A percentile compares a stretch with the other conserved stretches of the same genome.
Conservation (phyloP, 2,329 filamentous ascomycete species). For the Neofusicoccum sp. region DNA sequence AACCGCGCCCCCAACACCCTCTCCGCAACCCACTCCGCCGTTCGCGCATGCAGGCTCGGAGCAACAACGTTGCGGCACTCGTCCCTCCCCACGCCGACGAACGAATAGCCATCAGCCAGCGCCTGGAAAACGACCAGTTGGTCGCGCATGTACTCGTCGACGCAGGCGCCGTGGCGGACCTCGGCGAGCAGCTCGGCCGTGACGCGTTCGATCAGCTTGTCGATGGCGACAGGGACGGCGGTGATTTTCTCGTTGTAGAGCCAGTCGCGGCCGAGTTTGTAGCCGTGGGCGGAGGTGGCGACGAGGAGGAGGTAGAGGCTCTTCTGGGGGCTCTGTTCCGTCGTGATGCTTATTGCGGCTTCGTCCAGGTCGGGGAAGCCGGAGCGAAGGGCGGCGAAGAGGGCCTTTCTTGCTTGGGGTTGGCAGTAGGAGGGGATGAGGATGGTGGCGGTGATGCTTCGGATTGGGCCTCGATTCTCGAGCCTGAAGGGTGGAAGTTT, state of each 20-base stretch:
- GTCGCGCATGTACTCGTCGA: conserved; percentile 57
- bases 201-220: conserved; percentile 44
- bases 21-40: conserved; percentile 46
- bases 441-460: conserved; percentile 36
- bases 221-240: conserved; percentile 23
- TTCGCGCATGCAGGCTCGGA: conserved; percentile 46
- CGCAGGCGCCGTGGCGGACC: conserved; percentile 46
- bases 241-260: conserved; percentile 37
- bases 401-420: conserved; percentile 27
- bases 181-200: conserved; percentile 47
- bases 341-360: conserved; percentile 20
- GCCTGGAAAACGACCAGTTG: conserved; percentile 61
- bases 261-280: conserved; percentile 52
- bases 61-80: conserved; percentile 28
- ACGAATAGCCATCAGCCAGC: conserved; percentile 46
- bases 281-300: conserved; percentile 49
- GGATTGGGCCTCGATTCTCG: conserved; percentile 27
- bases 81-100: conserved; percentile 30
- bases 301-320: conserved; percentile 56
- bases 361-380: conserved; percentile 22
- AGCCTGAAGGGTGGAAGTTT: conserved; percentile 39
- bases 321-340: conserved; percentile 44
- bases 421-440: conserved; percentile 37
- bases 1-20: conserved; percentile 40
- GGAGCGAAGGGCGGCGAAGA: conserved; percentile 22